Conservation (phyloP, 1,284 basidiomycete species). For the Microbotryum saponariae region DNA sequence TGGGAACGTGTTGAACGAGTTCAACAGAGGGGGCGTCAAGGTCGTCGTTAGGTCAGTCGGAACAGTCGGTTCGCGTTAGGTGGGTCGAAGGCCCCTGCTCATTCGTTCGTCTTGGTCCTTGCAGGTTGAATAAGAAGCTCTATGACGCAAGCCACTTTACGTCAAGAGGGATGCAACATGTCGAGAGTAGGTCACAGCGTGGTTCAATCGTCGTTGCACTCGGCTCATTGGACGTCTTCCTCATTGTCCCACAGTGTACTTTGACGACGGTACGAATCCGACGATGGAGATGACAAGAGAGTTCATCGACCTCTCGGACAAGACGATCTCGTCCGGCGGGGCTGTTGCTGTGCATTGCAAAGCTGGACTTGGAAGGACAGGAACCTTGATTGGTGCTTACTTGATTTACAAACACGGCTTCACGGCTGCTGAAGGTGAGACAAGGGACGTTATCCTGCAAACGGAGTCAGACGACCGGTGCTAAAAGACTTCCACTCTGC, state of each 20-base stretch:
- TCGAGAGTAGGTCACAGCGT: constrained; percentile 48
- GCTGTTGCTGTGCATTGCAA: constrained; percentile 63
- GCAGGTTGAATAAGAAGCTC: constrained; percentile 79
- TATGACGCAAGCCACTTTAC: constrained; percentile 82
- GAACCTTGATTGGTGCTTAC: constrained; percentile 93
- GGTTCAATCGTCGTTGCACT: neutral
- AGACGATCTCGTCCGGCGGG: constrained; percentile 62
- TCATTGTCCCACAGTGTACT: constrained; percentile 55
- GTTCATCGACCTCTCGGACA: constrained; percentile 79
- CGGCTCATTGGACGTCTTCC: neutral
- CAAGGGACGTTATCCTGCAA: no score
- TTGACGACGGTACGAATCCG: constrained; percentile 97
- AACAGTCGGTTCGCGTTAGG: neutral
- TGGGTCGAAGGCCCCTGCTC: neutral
- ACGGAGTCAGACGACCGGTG: no score
- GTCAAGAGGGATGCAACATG: constrained; percentile 79
- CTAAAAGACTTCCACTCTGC: neutral
- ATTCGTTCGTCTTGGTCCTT: neutral
- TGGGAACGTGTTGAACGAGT: constrained; percentile 83
- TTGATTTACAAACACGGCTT: constrained; percentile 99
- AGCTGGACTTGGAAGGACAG: constrained; percentile 84
- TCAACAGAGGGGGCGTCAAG: constrained; percentile 75
- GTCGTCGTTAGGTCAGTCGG: constrained; percentile 59
- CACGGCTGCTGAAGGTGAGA: constrained; percentile 68
- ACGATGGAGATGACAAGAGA: constrained; percentile 85